A percentile compares a stretch with the other conserved stretches of the same genome.
These are phyloP conservation scores for Deinandra increscens DNA, from an alignment of 129 eudicot species.

Conservation along the genomic window DNA sequence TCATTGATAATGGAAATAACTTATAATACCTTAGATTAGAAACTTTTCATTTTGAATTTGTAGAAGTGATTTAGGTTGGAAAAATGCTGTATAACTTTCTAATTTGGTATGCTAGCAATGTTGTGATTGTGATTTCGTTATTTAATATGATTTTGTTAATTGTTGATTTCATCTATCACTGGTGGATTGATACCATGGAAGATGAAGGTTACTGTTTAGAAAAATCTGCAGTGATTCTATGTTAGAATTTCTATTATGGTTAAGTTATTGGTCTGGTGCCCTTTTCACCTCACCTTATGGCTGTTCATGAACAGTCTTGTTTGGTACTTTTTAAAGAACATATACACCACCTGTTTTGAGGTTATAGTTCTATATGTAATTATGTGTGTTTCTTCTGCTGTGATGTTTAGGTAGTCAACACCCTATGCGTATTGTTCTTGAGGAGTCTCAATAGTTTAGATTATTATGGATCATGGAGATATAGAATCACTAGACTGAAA, in stretches of 20 bases:
- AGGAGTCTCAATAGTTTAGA: neutral
- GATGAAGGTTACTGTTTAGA: constrained; percentile 10
- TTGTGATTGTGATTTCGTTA: neutral
- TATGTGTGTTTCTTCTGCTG: neutral
- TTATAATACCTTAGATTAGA: neutral
- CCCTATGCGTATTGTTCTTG: neutral
- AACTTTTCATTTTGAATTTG: neutral
- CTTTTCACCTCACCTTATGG: neutral
- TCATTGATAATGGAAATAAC: neutral
- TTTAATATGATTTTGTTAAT: neutral
- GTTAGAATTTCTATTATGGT: neutral
- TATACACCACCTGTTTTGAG: neutral
- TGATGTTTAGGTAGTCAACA: constrained; percentile 4
- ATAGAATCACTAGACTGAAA: neutral
- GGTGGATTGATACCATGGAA: constrained; percentile 16
- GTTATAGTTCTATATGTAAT: neutral
- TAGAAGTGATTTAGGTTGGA: neutral
- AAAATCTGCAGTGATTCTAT: neutral
- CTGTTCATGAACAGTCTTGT: neutral
- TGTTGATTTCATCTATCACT: neutral
- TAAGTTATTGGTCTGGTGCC: constrained; percentile 7
- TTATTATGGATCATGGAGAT: neutral
- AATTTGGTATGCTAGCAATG: constrained; percentile 7
- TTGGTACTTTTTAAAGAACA: neutral
- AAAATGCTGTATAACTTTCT: neutral